These are phyloP conservation scores for Cerrena zonata DNA, from an alignment of 1,284 basidiomycete species.

Conservation along the genomic window DNA sequence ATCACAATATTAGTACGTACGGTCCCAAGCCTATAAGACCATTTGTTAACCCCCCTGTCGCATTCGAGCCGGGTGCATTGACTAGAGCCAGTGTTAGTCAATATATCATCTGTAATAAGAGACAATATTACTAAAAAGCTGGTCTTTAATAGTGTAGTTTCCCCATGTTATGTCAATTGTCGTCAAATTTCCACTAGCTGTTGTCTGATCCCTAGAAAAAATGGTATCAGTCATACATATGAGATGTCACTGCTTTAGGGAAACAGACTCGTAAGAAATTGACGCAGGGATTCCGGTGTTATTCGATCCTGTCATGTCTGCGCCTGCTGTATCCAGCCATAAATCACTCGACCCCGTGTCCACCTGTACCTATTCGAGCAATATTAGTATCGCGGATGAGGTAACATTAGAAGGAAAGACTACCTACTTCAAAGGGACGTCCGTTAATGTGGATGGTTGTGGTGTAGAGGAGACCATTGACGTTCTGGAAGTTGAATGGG, in stretches of 20 bases:
- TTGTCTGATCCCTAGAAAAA: no score
- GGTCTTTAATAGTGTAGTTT: conserved; percentile 5
- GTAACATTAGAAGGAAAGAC: no score
- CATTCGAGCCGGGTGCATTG: conserved; percentile 5
- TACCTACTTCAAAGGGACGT: background rate
- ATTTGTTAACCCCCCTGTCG: background rate
- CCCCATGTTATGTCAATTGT: no score
- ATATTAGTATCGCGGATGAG: no score
- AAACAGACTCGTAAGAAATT: background rate
- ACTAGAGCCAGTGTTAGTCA: background rate
- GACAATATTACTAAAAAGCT: conserved; percentile 4
- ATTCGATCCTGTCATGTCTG: background rate
- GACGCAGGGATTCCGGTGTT: background rate
- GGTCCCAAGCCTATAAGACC: conserved; percentile 5
- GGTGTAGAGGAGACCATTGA: background rate
- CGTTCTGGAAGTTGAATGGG: conserved; percentile 2
- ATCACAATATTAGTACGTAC: no score
- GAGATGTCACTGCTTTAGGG: no score
- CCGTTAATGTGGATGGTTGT: background rate
- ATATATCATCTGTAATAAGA: background rate
- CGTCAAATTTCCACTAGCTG: no score
- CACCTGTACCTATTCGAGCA: no score
- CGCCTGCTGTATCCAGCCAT: background rate
- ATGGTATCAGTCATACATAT: background rate
- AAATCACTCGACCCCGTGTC: conserved; percentile 4